Percentiles rank a stretch among this genome's conserved stretches.
Evolutionary conservation across 2,329 filamentous ascomycete species (phyloP).

Genomic region (Ophiocordyceps robertsii): DNA sequence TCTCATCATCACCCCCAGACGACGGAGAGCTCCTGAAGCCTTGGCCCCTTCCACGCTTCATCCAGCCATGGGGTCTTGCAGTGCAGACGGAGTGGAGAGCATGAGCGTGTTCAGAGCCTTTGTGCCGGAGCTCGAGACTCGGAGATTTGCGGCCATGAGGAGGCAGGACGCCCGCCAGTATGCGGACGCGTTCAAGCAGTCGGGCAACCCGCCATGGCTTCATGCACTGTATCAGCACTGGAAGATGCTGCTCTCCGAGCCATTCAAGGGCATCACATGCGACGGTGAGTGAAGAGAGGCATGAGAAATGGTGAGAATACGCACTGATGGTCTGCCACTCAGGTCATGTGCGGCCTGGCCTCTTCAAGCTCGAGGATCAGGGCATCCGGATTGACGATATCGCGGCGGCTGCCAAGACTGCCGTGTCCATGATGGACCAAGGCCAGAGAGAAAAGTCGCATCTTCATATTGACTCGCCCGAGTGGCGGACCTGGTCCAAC

Average conservation of each 20-base stretch:
- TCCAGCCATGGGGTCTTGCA: neutral
- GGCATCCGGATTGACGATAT: conserved; percentile 45
- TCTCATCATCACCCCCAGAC: too few species aligned
- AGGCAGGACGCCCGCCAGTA: conserved; percentile 51
- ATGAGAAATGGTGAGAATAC: conserved; percentile 26
- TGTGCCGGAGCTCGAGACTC: conserved; percentile 3
- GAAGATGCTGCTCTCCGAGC: conserved; percentile 45
- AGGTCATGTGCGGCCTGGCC: conserved; percentile 35
- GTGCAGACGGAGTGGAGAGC: neutral
- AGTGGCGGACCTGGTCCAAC: conserved; percentile 61
- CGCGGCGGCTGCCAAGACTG: conserved; percentile 31
- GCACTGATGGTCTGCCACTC: neutral
- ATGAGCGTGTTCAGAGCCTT: neutral
- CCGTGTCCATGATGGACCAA: conserved; percentile 32
- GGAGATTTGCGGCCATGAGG: conserved; percentile 46
- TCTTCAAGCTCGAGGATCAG: conserved; percentile 51
- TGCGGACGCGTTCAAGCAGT: conserved; percentile 43
- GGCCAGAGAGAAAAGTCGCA: conserved; percentile 33
- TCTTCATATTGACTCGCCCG: conserved; percentile 54
- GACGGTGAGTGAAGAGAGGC: too few species aligned
- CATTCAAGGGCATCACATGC: conserved; percentile 56
- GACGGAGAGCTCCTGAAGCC: too few species aligned
- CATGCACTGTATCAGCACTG: conserved; percentile 47
- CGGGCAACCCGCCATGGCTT: conserved; percentile 52
- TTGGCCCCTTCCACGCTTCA: too few species aligned